phyloP scores from a whole-genome alignment of 441 rosid species.

The Metrosideros polymorpha region DNA sequence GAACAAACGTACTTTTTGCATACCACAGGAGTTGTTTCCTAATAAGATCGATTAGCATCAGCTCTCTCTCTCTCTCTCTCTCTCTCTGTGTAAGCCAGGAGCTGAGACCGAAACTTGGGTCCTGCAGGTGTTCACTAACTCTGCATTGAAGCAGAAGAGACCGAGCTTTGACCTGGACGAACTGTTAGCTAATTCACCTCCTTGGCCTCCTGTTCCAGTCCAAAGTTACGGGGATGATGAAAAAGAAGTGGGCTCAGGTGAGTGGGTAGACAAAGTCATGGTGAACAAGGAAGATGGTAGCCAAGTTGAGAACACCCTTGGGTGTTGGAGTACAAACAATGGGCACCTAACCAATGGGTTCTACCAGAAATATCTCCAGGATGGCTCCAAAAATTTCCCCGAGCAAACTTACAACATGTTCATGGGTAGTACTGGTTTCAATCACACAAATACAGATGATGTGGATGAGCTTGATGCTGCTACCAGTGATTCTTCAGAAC shows the following conservation, averaged over 20 bases:
- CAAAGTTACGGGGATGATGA: slow-evolving; percentile 67
- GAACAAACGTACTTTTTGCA: not conserved
- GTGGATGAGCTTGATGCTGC: slow-evolving; percentile 77
- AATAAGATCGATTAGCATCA: not conserved
- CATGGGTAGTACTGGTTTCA: slow-evolving; percentile 38
- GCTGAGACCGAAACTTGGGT: not conserved
- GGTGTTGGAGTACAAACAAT: slow-evolving; percentile 47
- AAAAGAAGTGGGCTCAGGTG: slow-evolving; percentile 54
- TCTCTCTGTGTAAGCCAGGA: not conserved
- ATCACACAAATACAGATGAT: slow-evolving; percentile 24
- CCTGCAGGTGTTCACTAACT: slow-evolving; percentile 37
- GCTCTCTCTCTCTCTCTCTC: too few relatives aligned
- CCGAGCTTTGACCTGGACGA: slow-evolving; percentile 84
- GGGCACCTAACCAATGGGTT: slow-evolving; percentile 42
- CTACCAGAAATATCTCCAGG: slow-evolving; percentile 61
- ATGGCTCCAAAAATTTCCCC: slow-evolving; percentile 47
- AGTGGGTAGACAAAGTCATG: slow-evolving; percentile 97
- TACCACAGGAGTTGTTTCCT: not conserved
- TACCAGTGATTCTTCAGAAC: slow-evolving; percentile 89
- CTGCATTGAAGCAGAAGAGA: slow-evolving; percentile 42
- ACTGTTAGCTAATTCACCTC: slow-evolving; percentile 78
- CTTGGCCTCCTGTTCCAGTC: slow-evolving; percentile 82
- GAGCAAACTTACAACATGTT: slow-evolving; percentile 63
- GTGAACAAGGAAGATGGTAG: slow-evolving; percentile 77
- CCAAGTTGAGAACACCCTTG: slow-evolving; percentile 42